phyloP scores from a whole-genome alignment of 805 yeast species.

The Ogataea corticis region DNA sequence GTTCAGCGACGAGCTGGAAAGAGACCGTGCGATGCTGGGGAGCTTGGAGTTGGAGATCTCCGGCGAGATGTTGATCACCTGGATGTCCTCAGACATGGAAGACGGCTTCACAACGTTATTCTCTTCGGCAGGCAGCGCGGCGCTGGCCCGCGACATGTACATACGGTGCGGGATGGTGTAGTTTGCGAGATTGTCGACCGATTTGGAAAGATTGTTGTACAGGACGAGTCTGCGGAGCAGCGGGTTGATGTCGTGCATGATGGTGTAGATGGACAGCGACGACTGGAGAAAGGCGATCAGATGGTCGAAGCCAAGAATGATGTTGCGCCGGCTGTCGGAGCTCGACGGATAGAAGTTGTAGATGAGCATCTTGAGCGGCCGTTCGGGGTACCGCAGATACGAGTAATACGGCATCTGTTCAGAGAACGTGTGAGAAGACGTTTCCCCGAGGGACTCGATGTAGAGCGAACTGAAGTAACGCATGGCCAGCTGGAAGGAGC shows the following conservation, averaged over 20 bases:
- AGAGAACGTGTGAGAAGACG: constrained; percentile 1
- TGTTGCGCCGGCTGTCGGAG: constrained; percentile 14
- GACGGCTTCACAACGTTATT: constrained; percentile 6
- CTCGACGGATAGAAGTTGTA: constrained; percentile 24
- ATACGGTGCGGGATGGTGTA: constrained; percentile 19
- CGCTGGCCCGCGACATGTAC: constrained; percentile 4
- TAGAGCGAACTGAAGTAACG: constrained; percentile 3
- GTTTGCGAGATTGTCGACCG: constrained; percentile 21
- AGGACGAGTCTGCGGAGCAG: constrained; percentile 20
- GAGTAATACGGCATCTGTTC: constrained; percentile 17
- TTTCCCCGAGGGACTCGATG: constrained; percentile 2
- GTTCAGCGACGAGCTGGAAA: constrained; percentile 6
- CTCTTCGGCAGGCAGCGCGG: not conserved
- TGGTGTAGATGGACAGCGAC: constrained; percentile 31
- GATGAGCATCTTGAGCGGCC: constrained; percentile 23
- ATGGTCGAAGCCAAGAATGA: constrained; percentile 29
- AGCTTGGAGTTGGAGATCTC: constrained; percentile 21
- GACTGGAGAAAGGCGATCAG: constrained; percentile 30
- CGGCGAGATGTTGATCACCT: constrained; percentile 14
- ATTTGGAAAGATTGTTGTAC: constrained; percentile 15
- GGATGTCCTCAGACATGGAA: constrained; percentile 8
- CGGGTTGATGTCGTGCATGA: constrained; percentile 32
- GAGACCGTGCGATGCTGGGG: constrained; percentile 14
- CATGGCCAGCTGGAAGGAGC: constrained; percentile 2
- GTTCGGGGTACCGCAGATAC: constrained; percentile 21